Evolutionary conservation across 2,329 filamentous ascomycete species (phyloP).

Genomic region (Lachnellula willkommii): DNA sequence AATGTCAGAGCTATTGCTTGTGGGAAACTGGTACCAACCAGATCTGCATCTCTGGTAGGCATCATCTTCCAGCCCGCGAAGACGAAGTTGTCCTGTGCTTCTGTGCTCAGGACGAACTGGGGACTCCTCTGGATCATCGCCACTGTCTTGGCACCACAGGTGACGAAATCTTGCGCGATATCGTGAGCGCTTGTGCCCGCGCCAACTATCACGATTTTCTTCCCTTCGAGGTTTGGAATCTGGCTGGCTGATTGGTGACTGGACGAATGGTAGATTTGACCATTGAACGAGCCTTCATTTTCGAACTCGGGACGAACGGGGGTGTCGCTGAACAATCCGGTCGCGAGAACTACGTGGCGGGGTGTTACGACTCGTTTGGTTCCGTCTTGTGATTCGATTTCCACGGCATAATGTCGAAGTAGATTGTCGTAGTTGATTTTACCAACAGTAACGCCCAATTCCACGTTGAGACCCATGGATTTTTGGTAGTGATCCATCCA

Average conservation of each 20-base stretch:
- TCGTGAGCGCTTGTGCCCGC: background rate
- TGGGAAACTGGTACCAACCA: background rate
- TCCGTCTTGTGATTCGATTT: background rate
- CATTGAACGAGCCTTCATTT: constrained; percentile 38
- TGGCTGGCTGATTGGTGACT: constrained; percentile 38
- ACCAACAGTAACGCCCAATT: constrained; percentile 37
- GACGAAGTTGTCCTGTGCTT: background rate
- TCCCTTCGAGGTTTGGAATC: constrained; percentile 27
- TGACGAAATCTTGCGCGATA: background rate
- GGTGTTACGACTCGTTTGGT: constrained; percentile 32
- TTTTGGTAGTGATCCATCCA: constrained; percentile 45
- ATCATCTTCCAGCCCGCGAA: background rate
- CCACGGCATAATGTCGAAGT: background rate
- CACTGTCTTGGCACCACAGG: background rate
- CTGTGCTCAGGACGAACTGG: background rate
- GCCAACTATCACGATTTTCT: background rate
- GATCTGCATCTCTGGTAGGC: background rate
- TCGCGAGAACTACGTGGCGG: constrained; percentile 44
- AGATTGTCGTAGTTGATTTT: constrained; percentile 23
- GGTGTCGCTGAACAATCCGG: constrained; percentile 39
- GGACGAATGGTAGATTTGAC: constrained; percentile 40
- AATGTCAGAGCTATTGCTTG: constrained; percentile 32
- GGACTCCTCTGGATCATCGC: background rate
- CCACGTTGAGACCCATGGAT: constrained; percentile 46
- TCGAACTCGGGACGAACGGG: constrained; percentile 37